These are phyloP conservation scores for Penicillium maclennaniae DNA, from an alignment of 495 filamentous ascomycete genomes.

Conservation along the genomic window DNA sequence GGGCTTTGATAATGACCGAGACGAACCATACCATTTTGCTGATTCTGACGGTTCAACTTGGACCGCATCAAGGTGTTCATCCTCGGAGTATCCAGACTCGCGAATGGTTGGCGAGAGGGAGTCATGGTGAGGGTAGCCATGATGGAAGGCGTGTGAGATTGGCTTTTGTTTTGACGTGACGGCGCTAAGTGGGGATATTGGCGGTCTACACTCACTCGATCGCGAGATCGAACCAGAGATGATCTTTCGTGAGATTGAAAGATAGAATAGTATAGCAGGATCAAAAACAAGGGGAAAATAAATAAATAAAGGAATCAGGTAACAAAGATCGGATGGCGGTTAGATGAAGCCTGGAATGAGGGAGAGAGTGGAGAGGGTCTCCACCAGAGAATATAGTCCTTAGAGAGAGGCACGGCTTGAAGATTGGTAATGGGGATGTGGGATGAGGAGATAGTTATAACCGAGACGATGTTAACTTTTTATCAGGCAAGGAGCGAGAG, in stretches of 20 bases:
- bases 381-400: background rate
- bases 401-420: slow-evolving; percentile 2
- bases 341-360: background rate
- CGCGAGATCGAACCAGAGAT: slow-evolving; percentile 1
- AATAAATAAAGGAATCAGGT: background rate
- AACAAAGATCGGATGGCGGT: background rate
- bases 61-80: slow-evolving; percentile 43
- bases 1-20: background rate
- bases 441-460: slow-evolving; percentile 12
- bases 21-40: slow-evolving; percentile 51
- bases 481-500: slow-evolving; percentile 7
- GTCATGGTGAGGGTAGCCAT: slow-evolving; percentile 46
- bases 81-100: slow-evolving; percentile 36
- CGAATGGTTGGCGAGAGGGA: slow-evolving; percentile 43
- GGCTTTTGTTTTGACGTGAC: slow-evolving; percentile 29
- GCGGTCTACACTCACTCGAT: slow-evolving; percentile 16
- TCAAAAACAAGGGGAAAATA: background rate
- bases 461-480: background rate
- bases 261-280: background rate
- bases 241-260: background rate
- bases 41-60: slow-evolving; percentile 50
- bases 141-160: slow-evolving; percentile 10
- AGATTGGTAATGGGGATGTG: background rate
- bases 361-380: background rate
- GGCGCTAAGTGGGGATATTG: slow-evolving; percentile 24